Base-by-base conservation (phyloP, 1,284 basidiomycete species). In the Uromyces viciae-fabae region DNA sequence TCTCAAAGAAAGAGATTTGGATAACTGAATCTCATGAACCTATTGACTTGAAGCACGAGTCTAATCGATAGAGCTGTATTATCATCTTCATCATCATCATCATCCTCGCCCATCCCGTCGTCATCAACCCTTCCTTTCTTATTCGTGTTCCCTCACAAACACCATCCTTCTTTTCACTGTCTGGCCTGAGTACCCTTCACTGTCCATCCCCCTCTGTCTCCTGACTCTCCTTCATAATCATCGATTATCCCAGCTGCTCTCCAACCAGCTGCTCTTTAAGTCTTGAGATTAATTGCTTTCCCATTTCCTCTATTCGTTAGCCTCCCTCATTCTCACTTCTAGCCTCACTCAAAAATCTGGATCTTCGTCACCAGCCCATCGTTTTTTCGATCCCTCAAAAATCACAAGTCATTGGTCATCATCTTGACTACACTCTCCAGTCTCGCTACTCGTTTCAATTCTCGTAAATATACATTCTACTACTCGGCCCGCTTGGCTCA, bases 311-410 rank as follows among this genome's bases (percentile, higher is more conserved):
- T 76, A 28, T 46, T 46, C 46, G 42, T 19, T 58, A 33, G 43
- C 22, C 42, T 52, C 68, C 38, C 68, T 71, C 68, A 71, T 43
- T 71, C 68, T 52, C 28, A 68, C 33, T 74, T n/a, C 66, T 52
- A 68, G 38, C 36, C 43, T 49, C 28, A 25, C 25, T 25, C 43
- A 17, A 66, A 25, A 31, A 46, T 38, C 66, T 76, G 49, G 46
- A 49, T 58, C 54, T 40, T 73, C 19, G n/a, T n/a, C n/a, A 74
- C 78, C 71, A 74, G 54, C 54, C 66, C 38, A 71, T 68, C 75
- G 54, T 81, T 74, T 68, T 19, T 68, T 64, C 79, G 43, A 69
- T 75, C 60, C 46, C 79, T 66, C 75, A 28, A 74, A 73, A 36
- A 54, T 36, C 28, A 73, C 54, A 54, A 73, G 49, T 58, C 66